Percentiles rank a stretch among this genome's conserved stretches.
phyloP scores from a whole-genome alignment of 2,329 filamentous ascomycete genomes.

The Pseudogymnoascus sp. region DNA sequence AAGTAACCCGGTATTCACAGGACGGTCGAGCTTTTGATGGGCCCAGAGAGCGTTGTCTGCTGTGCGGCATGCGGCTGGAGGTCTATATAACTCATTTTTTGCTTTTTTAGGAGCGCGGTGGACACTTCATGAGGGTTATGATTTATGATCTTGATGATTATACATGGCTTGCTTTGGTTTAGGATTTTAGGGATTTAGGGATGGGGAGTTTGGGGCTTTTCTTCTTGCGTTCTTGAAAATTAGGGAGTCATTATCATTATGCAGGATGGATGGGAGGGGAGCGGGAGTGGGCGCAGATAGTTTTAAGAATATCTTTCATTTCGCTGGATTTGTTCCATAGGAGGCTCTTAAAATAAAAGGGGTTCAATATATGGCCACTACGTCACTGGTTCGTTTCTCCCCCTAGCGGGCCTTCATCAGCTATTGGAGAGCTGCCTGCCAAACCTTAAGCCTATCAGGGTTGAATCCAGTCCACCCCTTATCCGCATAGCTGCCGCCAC shows the following conservation, averaged over 20 bases:
- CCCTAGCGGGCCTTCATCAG: not conserved
- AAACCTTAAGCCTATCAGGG: conserved; percentile 22
- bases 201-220: not conserved
- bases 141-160: conserved; percentile 7
- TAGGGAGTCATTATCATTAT: not conserved
- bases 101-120: not conserved
- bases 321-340: not conserved
- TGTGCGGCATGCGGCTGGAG: not conserved
- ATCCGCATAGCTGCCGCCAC: conserved; percentile 17
- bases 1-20: conserved; percentile 2
- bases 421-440: conserved; percentile 15
- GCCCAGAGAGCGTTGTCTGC: conserved; percentile 1
- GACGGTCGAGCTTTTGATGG: not conserved
- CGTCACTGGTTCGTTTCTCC: not conserved
- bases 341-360: not conserved
- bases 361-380: not conserved
- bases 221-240: not conserved
- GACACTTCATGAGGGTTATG: conserved; percentile 1
- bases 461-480: conserved; percentile 26
- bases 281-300: conserved; percentile 1
- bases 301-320: conserved; percentile 4
- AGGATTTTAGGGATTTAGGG: not conserved
- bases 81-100: not conserved
- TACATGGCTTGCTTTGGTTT: conserved; percentile 4
- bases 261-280: not conserved